A percentile compares a stretch with the other conserved stretches of the same genome.
phyloP scores from a whole-genome alignment of 306 rosid genomes.

The Mucuna pruriens region DNA sequence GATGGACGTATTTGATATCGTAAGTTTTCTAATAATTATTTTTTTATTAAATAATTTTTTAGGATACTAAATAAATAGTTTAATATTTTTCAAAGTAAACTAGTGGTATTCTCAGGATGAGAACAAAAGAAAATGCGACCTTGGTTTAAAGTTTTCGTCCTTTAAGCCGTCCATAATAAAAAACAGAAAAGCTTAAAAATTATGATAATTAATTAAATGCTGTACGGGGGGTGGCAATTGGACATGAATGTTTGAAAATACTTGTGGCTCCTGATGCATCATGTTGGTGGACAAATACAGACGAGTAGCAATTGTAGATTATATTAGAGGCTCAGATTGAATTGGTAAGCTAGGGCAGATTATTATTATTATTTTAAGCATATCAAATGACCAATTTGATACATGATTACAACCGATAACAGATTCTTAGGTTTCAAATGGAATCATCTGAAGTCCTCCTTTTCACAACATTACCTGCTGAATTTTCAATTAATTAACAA shows the following conservation, averaged over 20 bases:
- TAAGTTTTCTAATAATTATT: background rate
- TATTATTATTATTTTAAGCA: background rate
- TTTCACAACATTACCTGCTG: conserved; percentile 37
- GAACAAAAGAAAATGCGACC: conserved; percentile 1
- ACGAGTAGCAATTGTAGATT: conserved; percentile 21
- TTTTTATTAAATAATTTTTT: background rate
- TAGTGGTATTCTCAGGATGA: background rate
- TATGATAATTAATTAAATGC: background rate
- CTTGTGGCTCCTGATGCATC: conserved; percentile 36
- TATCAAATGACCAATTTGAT: background rate
- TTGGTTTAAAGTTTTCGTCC: conserved; percentile 23
- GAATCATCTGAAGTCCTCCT: conserved; percentile 1
- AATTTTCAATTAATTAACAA: conserved; percentile 41
- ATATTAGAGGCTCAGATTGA: conserved; percentile 21
- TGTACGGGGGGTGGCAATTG: background rate
- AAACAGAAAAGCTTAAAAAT: conserved; percentile 33
- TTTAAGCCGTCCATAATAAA: conserved; percentile 40
- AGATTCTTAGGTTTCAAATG: conserved; percentile 18
- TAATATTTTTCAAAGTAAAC: background rate
- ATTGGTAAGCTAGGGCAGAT: background rate
- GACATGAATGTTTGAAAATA: background rate
- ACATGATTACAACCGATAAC: background rate
- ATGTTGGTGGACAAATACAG: conserved; percentile 46
- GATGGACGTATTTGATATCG: background rate
- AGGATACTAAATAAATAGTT: background rate